Conservation (phyloP, 768 basidiomycete species). For the Tricholoma matsutake region DNA sequence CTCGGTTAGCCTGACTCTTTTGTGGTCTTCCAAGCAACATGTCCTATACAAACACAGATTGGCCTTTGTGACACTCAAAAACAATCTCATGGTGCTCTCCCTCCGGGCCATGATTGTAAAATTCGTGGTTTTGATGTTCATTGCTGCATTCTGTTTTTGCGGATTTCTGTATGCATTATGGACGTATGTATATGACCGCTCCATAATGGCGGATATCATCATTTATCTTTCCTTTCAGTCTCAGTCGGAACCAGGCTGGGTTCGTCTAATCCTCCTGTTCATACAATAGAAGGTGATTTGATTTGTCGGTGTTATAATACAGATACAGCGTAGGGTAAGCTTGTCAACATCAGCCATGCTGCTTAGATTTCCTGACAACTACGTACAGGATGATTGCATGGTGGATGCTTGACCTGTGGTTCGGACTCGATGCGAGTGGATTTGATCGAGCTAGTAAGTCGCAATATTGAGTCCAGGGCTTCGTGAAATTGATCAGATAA, state of each 20-base stretch:
- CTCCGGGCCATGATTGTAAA: conserved; percentile 92
- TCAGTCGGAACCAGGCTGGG: conserved; percentile 60
- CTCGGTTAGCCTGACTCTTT: conserved; percentile 45
- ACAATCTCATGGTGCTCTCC: conserved; percentile 77
- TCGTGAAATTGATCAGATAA: background rate
- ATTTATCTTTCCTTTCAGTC: conserved; percentile 33
- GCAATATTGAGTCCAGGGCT: background rate
- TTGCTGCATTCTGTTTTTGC: conserved; percentile 87
- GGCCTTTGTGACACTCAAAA: conserved; percentile 86
- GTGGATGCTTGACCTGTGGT: conserved; percentile 95
- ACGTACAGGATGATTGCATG: conserved; percentile 58
- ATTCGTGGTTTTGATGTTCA: conserved; percentile 78
- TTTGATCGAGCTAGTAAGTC: conserved; percentile 78
- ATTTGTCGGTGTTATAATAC: background rate
- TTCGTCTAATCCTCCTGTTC: conserved; percentile 27
- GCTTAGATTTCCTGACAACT: background rate
- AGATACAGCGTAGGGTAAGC: conserved; percentile 32
- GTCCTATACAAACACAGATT: conserved; percentile 42
- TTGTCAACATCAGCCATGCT: background rate
- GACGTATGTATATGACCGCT: conserved; percentile 59
- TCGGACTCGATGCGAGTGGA: conserved; percentile 92
- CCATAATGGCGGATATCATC: background rate
- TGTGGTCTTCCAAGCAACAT: background rate
- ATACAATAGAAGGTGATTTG: conserved; percentile 30
- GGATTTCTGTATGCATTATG: conserved; percentile 92